Percentiles rank a stretch among this genome's conserved stretches.
Evolutionary conservation across 441 rosid species (phyloP).

Genomic region (Populus hybrid): DNA sequence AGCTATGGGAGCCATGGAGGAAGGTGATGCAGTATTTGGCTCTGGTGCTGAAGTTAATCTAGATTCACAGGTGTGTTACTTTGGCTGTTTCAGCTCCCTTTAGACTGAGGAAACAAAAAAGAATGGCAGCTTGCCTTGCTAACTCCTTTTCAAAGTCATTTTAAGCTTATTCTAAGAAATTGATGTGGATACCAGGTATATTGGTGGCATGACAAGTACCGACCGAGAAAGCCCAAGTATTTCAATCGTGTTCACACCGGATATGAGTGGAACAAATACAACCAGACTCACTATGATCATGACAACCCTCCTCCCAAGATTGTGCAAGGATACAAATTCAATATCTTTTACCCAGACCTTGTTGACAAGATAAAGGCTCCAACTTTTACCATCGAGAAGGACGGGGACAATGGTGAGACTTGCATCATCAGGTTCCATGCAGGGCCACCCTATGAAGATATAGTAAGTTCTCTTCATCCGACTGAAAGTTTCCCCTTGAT

Average conservation of each 20-base stretch:
- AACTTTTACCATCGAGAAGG: slow-evolving; percentile 68
- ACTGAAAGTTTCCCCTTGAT: background rate
- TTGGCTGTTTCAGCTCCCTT: background rate
- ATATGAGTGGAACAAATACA: slow-evolving; percentile 96
- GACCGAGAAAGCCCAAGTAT: slow-evolving; percentile 91
- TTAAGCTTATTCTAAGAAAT: background rate
- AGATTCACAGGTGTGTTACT: slow-evolving; percentile 66
- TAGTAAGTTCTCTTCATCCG: slow-evolving; percentile 45
- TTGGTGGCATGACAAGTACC: slow-evolving; percentile 99
- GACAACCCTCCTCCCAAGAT: slow-evolving; percentile 96
- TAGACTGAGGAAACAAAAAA: background rate
- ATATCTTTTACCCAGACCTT: slow-evolving; percentile 91
- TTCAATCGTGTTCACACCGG: slow-evolving; percentile 98
- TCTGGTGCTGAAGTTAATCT: slow-evolving; percentile 89
- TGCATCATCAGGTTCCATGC: slow-evolving; percentile 92
- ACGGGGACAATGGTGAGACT: slow-evolving; percentile 74
- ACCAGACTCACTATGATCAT: slow-evolving; percentile 94
- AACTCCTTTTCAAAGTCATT: background rate
- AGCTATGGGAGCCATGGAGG: slow-evolving; percentile 94
- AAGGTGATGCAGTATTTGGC: slow-evolving; percentile 92
- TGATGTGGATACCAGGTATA: slow-evolving; percentile 51
- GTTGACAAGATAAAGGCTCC: slow-evolving; percentile 95
- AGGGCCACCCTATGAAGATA: slow-evolving; percentile 90
- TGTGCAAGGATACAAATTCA: slow-evolving; percentile 91
- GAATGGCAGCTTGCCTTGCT: background rate